These are phyloP conservation scores for Trifolium subterraneum DNA, from an alignment of 306 rosid species.

Conservation along the genomic window DNA sequence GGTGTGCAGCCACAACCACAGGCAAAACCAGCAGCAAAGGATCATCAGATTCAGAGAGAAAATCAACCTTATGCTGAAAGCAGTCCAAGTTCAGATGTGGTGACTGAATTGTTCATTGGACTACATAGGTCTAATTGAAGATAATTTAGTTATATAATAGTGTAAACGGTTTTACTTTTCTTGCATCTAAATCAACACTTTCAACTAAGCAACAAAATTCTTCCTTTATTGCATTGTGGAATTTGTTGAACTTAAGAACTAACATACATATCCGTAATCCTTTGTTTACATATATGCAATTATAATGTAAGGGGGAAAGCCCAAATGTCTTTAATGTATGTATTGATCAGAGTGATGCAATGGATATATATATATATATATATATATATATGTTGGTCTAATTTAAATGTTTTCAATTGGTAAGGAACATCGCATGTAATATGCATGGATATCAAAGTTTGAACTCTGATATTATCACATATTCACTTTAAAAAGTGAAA, in stretches of 20 bases:
- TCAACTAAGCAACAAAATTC: conserved; percentile 7
- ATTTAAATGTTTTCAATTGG: too few relatives aligned
- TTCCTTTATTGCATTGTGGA: conserved; percentile 1
- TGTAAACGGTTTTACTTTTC: neutral
- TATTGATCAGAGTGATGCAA: neutral
- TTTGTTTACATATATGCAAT: conserved; percentile 19
- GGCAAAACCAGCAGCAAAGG: neutral
- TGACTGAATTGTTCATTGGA: conserved; percentile 84
- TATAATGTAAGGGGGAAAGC: conserved; percentile 18
- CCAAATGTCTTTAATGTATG: neutral
- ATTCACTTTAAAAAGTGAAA: too few relatives aligned
- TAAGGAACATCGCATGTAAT: too few relatives aligned
- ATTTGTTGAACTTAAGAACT: neutral
- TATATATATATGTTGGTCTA: too few relatives aligned
- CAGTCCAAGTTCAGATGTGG: conserved; percentile 73
- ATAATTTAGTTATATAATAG: neutral
- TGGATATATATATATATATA: neutral
- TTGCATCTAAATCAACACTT: conserved; percentile 1
- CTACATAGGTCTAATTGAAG: conserved; percentile 51
- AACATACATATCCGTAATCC: neutral
- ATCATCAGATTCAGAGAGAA: conserved; percentile 38
- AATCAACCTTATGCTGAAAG: conserved; percentile 48
- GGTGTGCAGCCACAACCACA: conserved; percentile 16
- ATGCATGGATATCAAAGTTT: too few relatives aligned
- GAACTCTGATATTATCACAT: too few relatives aligned